These are phyloP conservation scores for Glycine latifolia DNA, from an alignment of 306 rosid genomes.

Conservation along the genomic window DNA sequence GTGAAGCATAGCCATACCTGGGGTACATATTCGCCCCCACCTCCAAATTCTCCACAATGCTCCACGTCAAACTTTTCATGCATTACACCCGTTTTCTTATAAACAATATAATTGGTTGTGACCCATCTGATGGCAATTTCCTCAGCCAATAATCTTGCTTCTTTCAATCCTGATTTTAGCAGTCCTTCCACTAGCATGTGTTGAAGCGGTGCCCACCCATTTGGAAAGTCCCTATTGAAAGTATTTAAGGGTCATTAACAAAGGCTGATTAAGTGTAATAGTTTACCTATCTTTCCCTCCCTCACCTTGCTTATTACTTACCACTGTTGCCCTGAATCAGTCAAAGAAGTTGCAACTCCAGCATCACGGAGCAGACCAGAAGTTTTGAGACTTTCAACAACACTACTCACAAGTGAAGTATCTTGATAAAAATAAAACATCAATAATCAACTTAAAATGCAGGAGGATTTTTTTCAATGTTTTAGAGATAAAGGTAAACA, in stretches of 20 bases:
- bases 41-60: constrained; percentile 80
- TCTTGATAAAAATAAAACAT: constrained; percentile 54
- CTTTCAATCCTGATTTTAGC: constrained; percentile 67
- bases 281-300: constrained; percentile 12
- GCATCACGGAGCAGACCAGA: constrained; percentile 66
- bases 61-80: constrained; percentile 83
- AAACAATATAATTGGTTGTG: constrained; percentile 75
- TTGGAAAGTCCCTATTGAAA: constrained; percentile 85
- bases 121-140: constrained; percentile 86
- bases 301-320: constrained; percentile 46
- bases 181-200: constrained; percentile 98
- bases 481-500: constrained; percentile 22
- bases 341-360: constrained; percentile 83
- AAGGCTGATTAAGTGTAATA: constrained; percentile 18
- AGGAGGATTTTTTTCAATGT: neutral
- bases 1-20: constrained; percentile 57
- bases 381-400: constrained; percentile 63
- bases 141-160: constrained; percentile 74
- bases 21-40: constrained; percentile 84
- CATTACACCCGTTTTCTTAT: constrained; percentile 78
- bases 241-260: constrained; percentile 9
- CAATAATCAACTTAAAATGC: constrained; percentile 28
- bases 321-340: constrained; percentile 82
- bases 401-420: constrained; percentile 56
- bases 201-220: constrained; percentile 95